Evolutionary conservation across 441 rosid genomes (phyloP).

Genomic region (Pelargonium myrrhifolium): DNA sequence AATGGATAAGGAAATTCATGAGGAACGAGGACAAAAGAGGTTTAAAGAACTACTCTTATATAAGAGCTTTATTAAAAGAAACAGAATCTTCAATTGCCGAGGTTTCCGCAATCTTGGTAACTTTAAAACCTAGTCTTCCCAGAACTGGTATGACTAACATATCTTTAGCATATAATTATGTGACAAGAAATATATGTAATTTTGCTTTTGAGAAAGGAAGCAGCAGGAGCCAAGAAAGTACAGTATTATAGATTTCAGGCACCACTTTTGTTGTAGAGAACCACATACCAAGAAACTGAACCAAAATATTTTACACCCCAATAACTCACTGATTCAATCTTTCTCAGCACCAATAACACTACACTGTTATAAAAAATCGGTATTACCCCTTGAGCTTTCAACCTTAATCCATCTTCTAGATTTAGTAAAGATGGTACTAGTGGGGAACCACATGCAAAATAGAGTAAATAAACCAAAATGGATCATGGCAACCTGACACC

Average conservation of each 20-base stretch:
- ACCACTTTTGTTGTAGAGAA: no score
- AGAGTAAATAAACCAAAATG: neutral
- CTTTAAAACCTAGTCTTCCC: neutral
- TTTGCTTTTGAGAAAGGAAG: no score
- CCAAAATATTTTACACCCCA: no score
- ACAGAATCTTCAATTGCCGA: neutral
- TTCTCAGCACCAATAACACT: neutral
- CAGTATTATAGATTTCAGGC: no score
- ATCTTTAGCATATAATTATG: no score
- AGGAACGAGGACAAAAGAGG: neutral
- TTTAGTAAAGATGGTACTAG: neutral
- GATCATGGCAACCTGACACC: neutral
- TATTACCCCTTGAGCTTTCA: neutral
- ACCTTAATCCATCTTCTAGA: neutral
- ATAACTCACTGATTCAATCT: neutral
- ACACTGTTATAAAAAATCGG: neutral
- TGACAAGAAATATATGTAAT: no score
- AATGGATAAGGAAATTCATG: neutral
- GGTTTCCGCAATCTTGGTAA: neutral
- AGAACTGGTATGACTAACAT: neutral
- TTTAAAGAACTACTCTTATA: neutral
- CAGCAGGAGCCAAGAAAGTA: no score
- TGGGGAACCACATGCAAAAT: neutral
- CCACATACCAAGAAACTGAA: no score
- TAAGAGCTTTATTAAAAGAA: neutral